Conservation (phyloP, 2,329 filamentous ascomycete species). For the Microdochium paspali region DNA sequence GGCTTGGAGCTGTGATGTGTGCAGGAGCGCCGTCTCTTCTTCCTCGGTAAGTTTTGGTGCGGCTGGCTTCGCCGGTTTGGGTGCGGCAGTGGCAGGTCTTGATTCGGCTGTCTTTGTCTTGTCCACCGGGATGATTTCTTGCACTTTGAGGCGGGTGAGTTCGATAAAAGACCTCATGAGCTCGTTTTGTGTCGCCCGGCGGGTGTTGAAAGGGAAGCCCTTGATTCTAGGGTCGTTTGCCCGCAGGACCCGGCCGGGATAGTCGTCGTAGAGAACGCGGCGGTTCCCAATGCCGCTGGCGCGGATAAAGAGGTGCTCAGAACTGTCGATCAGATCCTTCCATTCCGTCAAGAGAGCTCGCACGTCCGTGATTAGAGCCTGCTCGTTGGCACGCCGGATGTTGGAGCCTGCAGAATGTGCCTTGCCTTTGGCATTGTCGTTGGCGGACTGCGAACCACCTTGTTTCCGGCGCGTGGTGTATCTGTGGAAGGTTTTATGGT, state of each 20-base stretch:
- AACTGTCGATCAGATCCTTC: conserved; percentile 75
- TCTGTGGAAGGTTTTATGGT: conserved; percentile 95
- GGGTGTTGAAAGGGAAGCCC: conserved; percentile 87
- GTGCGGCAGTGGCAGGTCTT: conserved; percentile 22
- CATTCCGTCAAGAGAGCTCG: conserved; percentile 72
- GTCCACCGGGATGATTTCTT: conserved; percentile 61
- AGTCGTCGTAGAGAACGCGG: conserved; percentile 79
- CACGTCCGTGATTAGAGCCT: conserved; percentile 81
- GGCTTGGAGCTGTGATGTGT: conserved; percentile 82
- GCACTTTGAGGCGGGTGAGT: conserved; percentile 80
- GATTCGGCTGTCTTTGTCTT: conserved; percentile 34
- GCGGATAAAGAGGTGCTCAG: conserved; percentile 79
- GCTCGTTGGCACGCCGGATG: conserved; percentile 88
- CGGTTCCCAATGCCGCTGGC: conserved; percentile 83
- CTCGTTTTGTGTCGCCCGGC: conserved; percentile 85
- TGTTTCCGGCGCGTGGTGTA: conserved; percentile 96
- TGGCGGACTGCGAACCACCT: conserved; percentile 88
- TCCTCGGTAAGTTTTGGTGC: conserved; percentile 67
- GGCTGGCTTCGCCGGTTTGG: conserved; percentile 38
- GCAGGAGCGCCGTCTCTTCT: conserved; percentile 71
- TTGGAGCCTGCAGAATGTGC: conserved; percentile 90
- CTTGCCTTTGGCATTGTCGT: conserved; percentile 85
- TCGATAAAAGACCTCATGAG: conserved; percentile 93
- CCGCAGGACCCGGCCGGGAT: conserved; percentile 77
- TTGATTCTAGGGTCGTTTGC: conserved; percentile 72